Evolutionary conservation across 768 basidiomycete species (phyloP), one percentile per base, ranked within the genome.

Genomic region (Roridomyces roridus): DNA sequence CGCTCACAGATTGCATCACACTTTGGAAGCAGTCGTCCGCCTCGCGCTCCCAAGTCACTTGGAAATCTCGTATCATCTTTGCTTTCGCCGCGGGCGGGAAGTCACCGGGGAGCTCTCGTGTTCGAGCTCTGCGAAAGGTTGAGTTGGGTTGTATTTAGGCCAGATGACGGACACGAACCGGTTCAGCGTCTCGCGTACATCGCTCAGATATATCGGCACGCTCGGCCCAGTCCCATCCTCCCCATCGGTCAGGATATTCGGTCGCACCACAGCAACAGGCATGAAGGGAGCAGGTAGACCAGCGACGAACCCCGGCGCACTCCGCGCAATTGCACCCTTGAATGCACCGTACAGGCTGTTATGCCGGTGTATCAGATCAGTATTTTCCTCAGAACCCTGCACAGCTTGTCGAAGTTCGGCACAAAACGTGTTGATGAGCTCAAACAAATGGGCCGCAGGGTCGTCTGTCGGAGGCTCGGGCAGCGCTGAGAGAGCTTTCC

Each of bases 51-150:
- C 78, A 80, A 9, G 61, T 57, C 4, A 55, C 49, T 35, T 75
- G 74, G 42, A 72, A 71, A 15, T 61, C 48, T 5, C 51, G 47
- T 37, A 79, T 79, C 6, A 77, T 66, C 3, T 63, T 50, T 17
- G 67, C 66, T 39, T 77, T 78, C 1, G 73, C 71, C 4, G 64
- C 62, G 50, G 72, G 79, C 1, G 77, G 78, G 4, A 75, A 68
- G 57, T 76, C 76, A 18, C 69, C 65, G 8, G 77, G 76, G 0
- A 76, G 64, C 48, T 79, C 78, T 29, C 75, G 66, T 73, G 25
- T 74, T 70, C 9, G 70, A 72, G 18, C 77, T 79, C 51, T 6
- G 29, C n/a, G 24, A 5, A 35, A 49, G 34, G 46, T 15, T 39
- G 6, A 43, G 39, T 43, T n/a, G n/a, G n/a, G n/a, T n/a, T n/a